These are phyloP conservation scores for Lodderomyces jiufengensis DNA, from an alignment of 1,139 yeast species.

Conservation along the genomic window DNA sequence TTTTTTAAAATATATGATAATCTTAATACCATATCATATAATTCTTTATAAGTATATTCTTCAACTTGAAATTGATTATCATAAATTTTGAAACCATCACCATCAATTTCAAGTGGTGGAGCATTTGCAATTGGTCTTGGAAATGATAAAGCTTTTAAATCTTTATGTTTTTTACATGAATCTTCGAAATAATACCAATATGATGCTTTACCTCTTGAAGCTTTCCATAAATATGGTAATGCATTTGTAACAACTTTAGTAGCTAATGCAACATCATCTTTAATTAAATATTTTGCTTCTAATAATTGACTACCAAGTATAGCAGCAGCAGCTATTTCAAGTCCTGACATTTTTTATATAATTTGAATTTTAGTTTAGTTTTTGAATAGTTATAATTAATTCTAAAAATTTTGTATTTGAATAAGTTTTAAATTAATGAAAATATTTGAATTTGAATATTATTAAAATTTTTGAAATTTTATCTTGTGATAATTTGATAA, in stretches of 20 bases:
- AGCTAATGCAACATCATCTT: slow-evolving; percentile 51
- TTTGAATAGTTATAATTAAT: too few relatives aligned
- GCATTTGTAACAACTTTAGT: slow-evolving; percentile 41
- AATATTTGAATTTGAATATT: too few relatives aligned
- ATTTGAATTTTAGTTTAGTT: too few relatives aligned
- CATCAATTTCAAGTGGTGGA: slow-evolving; percentile 26
- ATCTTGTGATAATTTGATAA: too few relatives aligned
- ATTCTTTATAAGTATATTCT: slow-evolving; percentile 61
- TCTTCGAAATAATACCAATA: slow-evolving; percentile 66
- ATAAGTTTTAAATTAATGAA: too few relatives aligned
- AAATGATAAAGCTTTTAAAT: slow-evolving; percentile 55
- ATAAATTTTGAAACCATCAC: slow-evolving; percentile 32
- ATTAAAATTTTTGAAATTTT: too few relatives aligned
- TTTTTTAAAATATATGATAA: slow-evolving; percentile 61
- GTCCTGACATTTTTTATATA: slow-evolving; percentile 24
- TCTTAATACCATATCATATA: slow-evolving; percentile 61
- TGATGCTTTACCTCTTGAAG: slow-evolving; percentile 49
- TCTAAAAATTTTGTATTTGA: too few relatives aligned
- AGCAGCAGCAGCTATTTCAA: slow-evolving; percentile 46
- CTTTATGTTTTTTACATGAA: slow-evolving; percentile 47
- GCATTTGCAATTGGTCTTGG: slow-evolving; percentile 51
- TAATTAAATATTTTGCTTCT: slow-evolving; percentile 50
- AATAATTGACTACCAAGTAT: slow-evolving; percentile 42
- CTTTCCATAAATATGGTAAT: slow-evolving; percentile 40
- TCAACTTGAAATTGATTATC: slow-evolving; percentile 62